Base-by-base conservation (phyloP, 2,329 filamentous ascomycete genomes). In the Cercospora sesami region DNA sequence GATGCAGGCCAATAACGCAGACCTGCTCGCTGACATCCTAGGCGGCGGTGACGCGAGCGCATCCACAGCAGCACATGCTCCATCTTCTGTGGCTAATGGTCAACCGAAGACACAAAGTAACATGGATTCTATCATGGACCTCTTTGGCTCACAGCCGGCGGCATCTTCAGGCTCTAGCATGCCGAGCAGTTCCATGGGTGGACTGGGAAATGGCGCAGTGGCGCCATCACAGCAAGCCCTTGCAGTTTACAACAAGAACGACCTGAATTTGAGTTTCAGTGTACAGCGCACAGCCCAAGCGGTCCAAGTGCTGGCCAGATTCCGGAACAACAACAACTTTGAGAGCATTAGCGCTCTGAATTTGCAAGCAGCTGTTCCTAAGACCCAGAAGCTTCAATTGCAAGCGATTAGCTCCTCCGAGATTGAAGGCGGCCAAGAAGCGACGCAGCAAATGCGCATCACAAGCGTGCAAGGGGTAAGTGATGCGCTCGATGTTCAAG, bases 311-410 rank as follows among this genome's bases (percentile, higher is more conserved):
- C 84, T 90, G 60, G 93, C 93, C 16, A 89, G 89, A 8, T 99
- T 99, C 84, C 87, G 87, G 45, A 98, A 98, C 79, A 68, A 68
- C 33, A 71, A 71, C 59, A 86, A 82, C 0, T 87, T 90, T 31
- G 85, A 85, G 14, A 81, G 83, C 14, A 84, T 98, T 60, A 89
- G 89, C 16, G 87, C 86, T 57, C 91, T 98, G 31, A 92, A 92
- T 28, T 80, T 99, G 72, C 95, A 99, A 79, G 95, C 94, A 53
- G 95, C 95, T 0, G 95, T 99, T 64, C 95, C 95, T 8, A 99
- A 98, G 82, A 93, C 91, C 55, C 95, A 99, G 81, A 97, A 95
- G 79, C 82, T 99, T 75, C 93, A 97, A 78, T 83, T 99, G 72
- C 90, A 96, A 78, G 92, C 90, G 67, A 97, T 99, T 73, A 96